These are phyloP conservation scores for Podaxis carcinomalis DNA, from an alignment of 768 basidiomycete species.

Conservation along the genomic window DNA sequence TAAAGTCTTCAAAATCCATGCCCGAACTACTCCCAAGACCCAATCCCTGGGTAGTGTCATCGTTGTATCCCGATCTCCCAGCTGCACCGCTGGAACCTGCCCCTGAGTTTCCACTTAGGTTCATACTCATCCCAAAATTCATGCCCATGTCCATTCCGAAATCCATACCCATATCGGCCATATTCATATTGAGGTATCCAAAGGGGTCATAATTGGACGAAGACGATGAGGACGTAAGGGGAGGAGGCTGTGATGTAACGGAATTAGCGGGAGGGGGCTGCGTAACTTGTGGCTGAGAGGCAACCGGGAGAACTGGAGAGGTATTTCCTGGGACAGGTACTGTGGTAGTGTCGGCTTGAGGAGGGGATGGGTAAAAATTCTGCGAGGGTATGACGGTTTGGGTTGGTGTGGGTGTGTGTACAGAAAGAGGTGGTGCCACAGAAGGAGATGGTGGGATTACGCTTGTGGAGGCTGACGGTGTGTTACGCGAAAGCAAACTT, in stretches of 20 bases:
- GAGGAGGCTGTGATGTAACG: conserved; percentile 3
- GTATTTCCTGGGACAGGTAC: conserved; percentile 20
- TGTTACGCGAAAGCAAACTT: conserved; percentile 24
- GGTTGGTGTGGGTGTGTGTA: conserved; percentile 18
- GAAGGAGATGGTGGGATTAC: conserved; percentile 5
- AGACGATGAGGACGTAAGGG: conserved; percentile 16
- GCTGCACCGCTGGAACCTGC: conserved; percentile 19
- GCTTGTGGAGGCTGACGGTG: conserved; percentile 11
- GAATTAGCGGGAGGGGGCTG: conserved; percentile 6
- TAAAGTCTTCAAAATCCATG: conserved; percentile 63
- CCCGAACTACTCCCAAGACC: conserved; percentile 25
- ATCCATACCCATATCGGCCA: conserved; percentile 48
- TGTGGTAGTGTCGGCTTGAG: conserved; percentile 38
- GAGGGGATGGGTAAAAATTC: conserved; percentile 62
- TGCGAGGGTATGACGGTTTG: conserved; percentile 23
- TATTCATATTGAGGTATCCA: conserved; percentile 39
- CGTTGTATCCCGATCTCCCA: conserved; percentile 10
- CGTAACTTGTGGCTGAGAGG: background rate
- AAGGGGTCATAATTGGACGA: conserved; percentile 39
- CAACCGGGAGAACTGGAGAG: conserved; percentile 22
- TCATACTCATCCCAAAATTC: conserved; percentile 31
- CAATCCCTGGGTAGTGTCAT: conserved; percentile 29
- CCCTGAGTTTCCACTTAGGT: conserved; percentile 4
- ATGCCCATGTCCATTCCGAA: conserved; percentile 34
- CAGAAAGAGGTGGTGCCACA: conserved; percentile 13